These are phyloP conservation scores for Rhododendron ferrugineum DNA, from an alignment of 148 eudicot species.

Conservation along the genomic window DNA sequence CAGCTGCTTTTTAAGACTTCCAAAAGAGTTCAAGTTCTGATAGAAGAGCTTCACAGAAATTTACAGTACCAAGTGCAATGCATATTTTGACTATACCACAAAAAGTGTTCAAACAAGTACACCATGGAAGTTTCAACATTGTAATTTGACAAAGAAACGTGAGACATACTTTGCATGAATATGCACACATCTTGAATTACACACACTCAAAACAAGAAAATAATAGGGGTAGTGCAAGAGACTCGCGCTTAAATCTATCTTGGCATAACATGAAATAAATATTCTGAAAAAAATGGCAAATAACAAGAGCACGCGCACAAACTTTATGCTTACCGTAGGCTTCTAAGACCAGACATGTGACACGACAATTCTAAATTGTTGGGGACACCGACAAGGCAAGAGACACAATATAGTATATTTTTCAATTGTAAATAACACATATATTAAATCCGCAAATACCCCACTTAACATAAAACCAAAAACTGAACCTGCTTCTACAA, in stretches of 20 bases:
- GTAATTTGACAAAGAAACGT: neutral
- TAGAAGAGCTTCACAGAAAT: neutral
- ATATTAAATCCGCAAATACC: neutral
- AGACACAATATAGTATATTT: neutral
- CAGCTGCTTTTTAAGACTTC: constrained; percentile 7
- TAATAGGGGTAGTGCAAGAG: neutral
- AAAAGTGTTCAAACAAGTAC: neutral
- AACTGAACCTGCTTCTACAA: neutral
- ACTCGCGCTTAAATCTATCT: neutral
- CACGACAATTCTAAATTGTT: neutral
- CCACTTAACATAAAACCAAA: neutral
- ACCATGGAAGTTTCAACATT: neutral
- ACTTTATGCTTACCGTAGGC: neutral
- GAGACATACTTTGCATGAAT: neutral
- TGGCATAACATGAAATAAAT: neutral
- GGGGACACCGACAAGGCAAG: neutral
- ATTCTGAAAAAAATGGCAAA: no score
- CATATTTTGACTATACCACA: neutral
- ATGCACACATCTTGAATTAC: neutral
- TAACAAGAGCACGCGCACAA: neutral
- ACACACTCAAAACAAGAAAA: neutral
- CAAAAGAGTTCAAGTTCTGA: constrained; percentile 2
- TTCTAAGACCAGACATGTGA: neutral
- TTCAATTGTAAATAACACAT: neutral
- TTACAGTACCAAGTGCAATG: neutral